phyloP scores from a whole-genome alignment of 495 filamentous ascomycete genomes.

The Aspergillus campestris region DNA sequence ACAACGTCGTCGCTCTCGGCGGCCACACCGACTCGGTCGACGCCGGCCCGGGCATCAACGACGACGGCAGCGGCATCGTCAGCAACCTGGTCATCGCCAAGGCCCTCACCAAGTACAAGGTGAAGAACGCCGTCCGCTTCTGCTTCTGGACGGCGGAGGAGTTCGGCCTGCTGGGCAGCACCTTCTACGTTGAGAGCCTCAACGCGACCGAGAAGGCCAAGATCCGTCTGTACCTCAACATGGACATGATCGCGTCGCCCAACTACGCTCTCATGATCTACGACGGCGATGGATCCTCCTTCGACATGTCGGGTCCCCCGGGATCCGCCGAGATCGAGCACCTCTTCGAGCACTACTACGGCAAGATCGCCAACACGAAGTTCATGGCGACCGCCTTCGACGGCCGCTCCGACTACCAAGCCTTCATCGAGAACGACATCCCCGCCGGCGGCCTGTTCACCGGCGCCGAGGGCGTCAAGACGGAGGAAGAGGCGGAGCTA shows the following conservation, averaged over 20 bases:
- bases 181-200: slow-evolving; percentile 47
- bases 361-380: slow-evolving; percentile 22
- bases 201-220: slow-evolving; percentile 41
- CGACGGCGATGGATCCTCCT: slow-evolving; percentile 59
- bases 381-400: slow-evolving; percentile 47
- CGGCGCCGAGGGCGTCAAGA: slow-evolving; percentile 61
- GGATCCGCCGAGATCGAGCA: slow-evolving; percentile 57
- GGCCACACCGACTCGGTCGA: slow-evolving; percentile 63
- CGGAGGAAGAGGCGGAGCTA: slow-evolving; percentile 42
- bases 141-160: slow-evolving; percentile 63
- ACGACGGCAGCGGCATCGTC: slow-evolving; percentile 59
- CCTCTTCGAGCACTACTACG: slow-evolving; percentile 54
- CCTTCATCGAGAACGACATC: slow-evolving; percentile 57
- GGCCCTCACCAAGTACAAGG: slow-evolving; percentile 46
- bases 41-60: slow-evolving; percentile 57
- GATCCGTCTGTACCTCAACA: slow-evolving; percentile 63
- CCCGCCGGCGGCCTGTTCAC: slow-evolving; percentile 60
- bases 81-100: slow-evolving; percentile 56
- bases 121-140: slow-evolving; percentile 63
- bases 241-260: slow-evolving; percentile 71
- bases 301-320: slow-evolving; percentile 51
- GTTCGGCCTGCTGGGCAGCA: slow-evolving; percentile 55
- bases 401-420: slow-evolving; percentile 61
- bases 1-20: slow-evolving; percentile 55
- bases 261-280: slow-evolving; percentile 63